Conservation (phyloP, 257 asterid genomes). For the Coffea canephora region DNA sequence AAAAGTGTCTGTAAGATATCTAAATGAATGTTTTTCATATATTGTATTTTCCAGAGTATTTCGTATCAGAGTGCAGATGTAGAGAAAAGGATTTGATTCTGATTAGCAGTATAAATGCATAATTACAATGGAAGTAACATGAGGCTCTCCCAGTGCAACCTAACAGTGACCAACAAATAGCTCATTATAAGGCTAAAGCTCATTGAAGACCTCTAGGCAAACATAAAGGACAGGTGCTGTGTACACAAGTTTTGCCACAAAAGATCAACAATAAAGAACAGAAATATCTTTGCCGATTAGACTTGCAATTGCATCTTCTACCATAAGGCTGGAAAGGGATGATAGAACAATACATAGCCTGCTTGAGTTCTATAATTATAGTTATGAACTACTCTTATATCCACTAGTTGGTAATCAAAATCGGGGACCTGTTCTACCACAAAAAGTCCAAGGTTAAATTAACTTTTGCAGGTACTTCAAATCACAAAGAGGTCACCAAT, state of each 20-base stretch:
- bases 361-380: neutral
- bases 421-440: neutral
- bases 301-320: neutral
- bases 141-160: neutral
- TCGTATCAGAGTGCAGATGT: neutral
- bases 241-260: neutral
- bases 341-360: neutral
- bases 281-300: neutral
- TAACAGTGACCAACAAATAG: neutral
- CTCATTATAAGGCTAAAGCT: neutral
- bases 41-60: neutral
- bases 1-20: neutral
- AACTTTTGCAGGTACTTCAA: neutral
- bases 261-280: neutral
- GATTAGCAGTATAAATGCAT: neutral
- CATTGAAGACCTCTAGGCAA: neutral
- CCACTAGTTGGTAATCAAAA: neutral
- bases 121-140: neutral
- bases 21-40: neutral
- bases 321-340: neutral
- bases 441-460: neutral
- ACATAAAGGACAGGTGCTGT: neutral
- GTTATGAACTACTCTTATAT: neutral
- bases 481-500: conserved; percentile 2
- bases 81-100: neutral